A percentile compares a stretch with the other conserved stretches of the same genome.
Evolutionary conservation across 257 asterid genomes (phyloP).

Genomic region (Knoxia roxburghii): DNA sequence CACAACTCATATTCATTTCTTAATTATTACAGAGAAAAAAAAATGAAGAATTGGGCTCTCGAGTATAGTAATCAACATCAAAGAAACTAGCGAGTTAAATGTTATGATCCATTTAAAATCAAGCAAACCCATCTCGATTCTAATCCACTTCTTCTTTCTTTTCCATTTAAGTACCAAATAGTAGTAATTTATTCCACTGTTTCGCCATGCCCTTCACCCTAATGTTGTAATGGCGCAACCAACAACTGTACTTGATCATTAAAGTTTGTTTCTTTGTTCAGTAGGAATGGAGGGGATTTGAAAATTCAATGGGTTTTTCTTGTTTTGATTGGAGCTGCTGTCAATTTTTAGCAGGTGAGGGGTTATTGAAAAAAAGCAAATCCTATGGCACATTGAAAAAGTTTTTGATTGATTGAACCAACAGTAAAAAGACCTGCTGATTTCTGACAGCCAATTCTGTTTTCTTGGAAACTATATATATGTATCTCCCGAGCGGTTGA

Average conservation of each 20-base stretch:
- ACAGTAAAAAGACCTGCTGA: background rate
- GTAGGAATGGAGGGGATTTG: background rate
- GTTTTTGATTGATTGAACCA: background rate
- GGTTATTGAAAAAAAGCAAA: background rate
- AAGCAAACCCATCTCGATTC: conserved; percentile 6
- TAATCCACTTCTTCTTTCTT: background rate
- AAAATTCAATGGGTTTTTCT: background rate
- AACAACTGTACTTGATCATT: conserved; percentile 12
- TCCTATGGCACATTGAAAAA: background rate
- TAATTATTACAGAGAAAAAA: no score
- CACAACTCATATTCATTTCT: background rate
- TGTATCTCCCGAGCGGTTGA: background rate
- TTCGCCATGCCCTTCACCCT: no score
- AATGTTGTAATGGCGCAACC: background rate
- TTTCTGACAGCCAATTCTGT: background rate
- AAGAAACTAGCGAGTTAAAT: background rate
- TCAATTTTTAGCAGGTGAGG: conserved; percentile 14
- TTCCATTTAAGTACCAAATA: no score
- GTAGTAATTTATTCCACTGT: no score
- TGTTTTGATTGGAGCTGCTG: conserved; percentile 1
- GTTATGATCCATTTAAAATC: no score
- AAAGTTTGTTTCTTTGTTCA: background rate
- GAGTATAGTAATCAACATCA: no score
- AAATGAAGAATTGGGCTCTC: no score
- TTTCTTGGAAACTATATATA: conserved; percentile 7